Base-by-base conservation (phyloP, 2,329 filamentous ascomycete genomes). In the Penicillium sp. region DNA sequence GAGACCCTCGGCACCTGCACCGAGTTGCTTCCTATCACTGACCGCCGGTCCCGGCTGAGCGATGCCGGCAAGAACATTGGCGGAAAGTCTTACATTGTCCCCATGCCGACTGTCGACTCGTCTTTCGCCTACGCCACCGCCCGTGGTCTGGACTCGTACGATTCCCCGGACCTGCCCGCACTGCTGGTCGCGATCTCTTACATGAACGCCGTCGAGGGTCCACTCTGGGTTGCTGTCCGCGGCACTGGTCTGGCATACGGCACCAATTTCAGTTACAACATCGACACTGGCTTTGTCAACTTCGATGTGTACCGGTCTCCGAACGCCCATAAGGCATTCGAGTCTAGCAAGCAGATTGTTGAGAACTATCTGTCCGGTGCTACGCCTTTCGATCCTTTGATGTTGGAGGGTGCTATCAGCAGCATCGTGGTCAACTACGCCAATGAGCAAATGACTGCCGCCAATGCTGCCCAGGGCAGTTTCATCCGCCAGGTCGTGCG, bases 241-340 rank as follows among this genome's bases (percentile, higher is more conserved):
- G 94, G 94, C 54, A 94, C 90, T 42, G 94, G 94, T 43, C 86
- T 97, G 50, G 94, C 94, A 0, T 99, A 99, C 69, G 92, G 92
- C 51, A 88, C 89, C 1, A 85, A 83, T 66, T 96, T 97, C 69
- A 82, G 82, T 43, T 87, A 89, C 44, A 89, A 90, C 68, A 78
- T 90, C 29, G 90, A 94, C 67, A 86, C 85, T 1, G 94, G 93
- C 3, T 85, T 89, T 48, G 78, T 97, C 50, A 87, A 90, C 59
- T 95, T 95, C 76, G 85, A 86, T 53, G 88, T 97, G 40, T 97
- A 95, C 78, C 88, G 93, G 26, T 95, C 91, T 0, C 93, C 94
- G 0, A 91, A 97, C 62, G 88, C 89, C 0, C 90, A 86, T 75
- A 94, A 92, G 72, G 94, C 94, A 0, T 95, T 94, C 68, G 78